Conservation (phyloP, 192 early-diverging fungal genomes). For the Linnemannia zychae region DNA sequence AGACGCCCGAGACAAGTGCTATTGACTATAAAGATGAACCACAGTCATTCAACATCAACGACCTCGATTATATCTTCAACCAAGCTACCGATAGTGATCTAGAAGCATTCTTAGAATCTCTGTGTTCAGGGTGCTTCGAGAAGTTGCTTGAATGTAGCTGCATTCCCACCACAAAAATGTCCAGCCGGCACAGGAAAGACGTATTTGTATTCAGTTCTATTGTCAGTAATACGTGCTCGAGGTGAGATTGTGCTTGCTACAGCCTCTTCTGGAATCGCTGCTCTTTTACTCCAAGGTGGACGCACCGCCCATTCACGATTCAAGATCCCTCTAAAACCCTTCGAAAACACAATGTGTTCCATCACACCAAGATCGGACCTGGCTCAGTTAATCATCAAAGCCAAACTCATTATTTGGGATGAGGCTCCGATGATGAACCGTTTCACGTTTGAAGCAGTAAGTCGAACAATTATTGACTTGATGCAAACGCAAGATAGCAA, state of each 20-base stretch:
- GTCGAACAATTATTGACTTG: slow-evolving; percentile 24
- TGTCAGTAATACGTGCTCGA: not conserved
- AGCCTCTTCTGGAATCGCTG: slow-evolving; percentile 51
- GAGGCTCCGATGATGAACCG: slow-evolving; percentile 44
- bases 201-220: slow-evolving; percentile 36
- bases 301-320: slow-evolving; percentile 51
- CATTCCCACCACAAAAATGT: too few relatives aligned
- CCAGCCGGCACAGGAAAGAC: slow-evolving; percentile 41
- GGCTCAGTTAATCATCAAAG: not conserved
- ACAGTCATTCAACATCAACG: too few relatives aligned
- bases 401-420: slow-evolving; percentile 53
- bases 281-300: slow-evolving; percentile 35
- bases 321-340: slow-evolving; percentile 44
- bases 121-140: too few relatives aligned
- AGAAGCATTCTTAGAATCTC: too few relatives aligned
- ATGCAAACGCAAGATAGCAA: not conserved
- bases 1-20: too few relatives aligned
- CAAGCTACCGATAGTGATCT: too few relatives aligned
- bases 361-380: not conserved
- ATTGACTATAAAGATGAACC: too few relatives aligned
- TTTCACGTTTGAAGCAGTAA: slow-evolving; percentile 36
- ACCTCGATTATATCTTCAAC: too few relatives aligned
- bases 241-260: slow-evolving; percentile 21
- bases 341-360: slow-evolving; percentile 20
- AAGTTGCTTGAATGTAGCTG: too few relatives aligned